Evolutionary conservation across 345 rosid species (phyloP), one percentile per base, ranked within the genome.

Genomic region (Kernera saxatilis): DNA sequence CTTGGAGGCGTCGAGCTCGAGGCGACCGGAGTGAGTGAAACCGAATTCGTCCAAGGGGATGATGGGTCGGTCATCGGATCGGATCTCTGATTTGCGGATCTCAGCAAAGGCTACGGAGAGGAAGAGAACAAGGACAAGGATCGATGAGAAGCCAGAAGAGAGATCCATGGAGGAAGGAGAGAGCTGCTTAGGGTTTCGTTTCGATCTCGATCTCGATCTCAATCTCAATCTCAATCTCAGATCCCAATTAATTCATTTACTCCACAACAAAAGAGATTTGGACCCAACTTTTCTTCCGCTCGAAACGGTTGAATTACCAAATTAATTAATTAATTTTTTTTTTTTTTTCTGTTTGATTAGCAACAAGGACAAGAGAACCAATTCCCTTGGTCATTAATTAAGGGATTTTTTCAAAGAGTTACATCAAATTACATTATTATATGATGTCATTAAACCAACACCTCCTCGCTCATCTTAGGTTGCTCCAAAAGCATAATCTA

Each of bases 21-120:
- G 91, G 6, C 71, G 86, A 29, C 97, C 99, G 5, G 71, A 64
- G 89, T 88, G 96, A 51, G 94, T 89, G 84, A 94, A 91, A 0
- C 97, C 99, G 76, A 94, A 94, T 61, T 76, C 90, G 64, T 94
- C 97, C 67, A 94, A 77, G 3, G 88, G 95, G 76, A 94, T 91
- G 36, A 85, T 84, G 2, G 79, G 74, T 3, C 90, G 88, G 49
- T 32, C 80, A 55, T 94, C 97, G 65, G 89, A 85, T 60, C 95
- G 88, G 85, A 94, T 76, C 74, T 87, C 91, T 19, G 84, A 50
- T 77, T 49, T 78, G 1, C 91, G 90, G 82, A 93, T 89, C 86
- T 89, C 97, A 0, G 87, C 89, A 1, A 59, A 70, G 25, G 78
- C 77, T 2, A 79, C 10, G n/a, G 85, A 37, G 52, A 84, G 59